phyloP scores from a whole-genome alignment of 495 filamentous ascomycete genomes.

The Penicillium herquei region DNA sequence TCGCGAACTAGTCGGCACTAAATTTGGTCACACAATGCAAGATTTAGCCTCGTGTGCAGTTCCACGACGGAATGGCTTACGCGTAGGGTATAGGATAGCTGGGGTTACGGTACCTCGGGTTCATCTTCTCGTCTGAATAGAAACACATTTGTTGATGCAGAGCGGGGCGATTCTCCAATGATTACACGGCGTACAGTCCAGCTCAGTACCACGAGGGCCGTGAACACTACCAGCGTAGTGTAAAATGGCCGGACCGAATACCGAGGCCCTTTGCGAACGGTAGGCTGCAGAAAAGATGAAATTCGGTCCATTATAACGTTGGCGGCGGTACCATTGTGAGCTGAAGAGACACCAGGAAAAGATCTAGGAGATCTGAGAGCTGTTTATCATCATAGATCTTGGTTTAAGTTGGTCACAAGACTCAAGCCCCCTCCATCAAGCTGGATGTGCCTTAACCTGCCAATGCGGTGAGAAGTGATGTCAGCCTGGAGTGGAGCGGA shows the following conservation, averaged over 20 bases:
- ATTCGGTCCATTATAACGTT: slow-evolving; percentile 26
- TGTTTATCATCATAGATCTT: background rate
- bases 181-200: slow-evolving; percentile 16
- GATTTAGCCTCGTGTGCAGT: slow-evolving; percentile 23
- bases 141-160: slow-evolving; percentile 7
- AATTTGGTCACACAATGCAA: slow-evolving; percentile 12
- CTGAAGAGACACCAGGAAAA: slow-evolving; percentile 1
- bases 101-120: slow-evolving; percentile 36
- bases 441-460: slow-evolving; percentile 3
- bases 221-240: slow-evolving; percentile 32
- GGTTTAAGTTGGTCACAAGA: slow-evolving; percentile 1
- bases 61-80: background rate
- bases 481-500: slow-evolving; percentile 18
- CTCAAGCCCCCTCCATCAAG: slow-evolving; percentile 7
- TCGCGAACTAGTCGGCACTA: slow-evolving; percentile 81
- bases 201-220: slow-evolving; percentile 25
- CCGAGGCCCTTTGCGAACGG: slow-evolving; percentile 25
- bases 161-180: slow-evolving; percentile 6
- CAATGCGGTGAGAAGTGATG: slow-evolving; percentile 30
- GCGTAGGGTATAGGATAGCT: background rate
- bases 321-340: slow-evolving; percentile 30
- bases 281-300: slow-evolving; percentile 23
- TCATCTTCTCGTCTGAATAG: slow-evolving; percentile 27
- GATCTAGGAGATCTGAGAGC: background rate
- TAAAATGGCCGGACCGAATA: slow-evolving; percentile 41